A percentile compares a stretch with the other conserved stretches of the same genome.
These are phyloP conservation scores for Leishmania arabica DNA, from an alignment of 208 protist genomes.

Conservation along the genomic window DNA sequence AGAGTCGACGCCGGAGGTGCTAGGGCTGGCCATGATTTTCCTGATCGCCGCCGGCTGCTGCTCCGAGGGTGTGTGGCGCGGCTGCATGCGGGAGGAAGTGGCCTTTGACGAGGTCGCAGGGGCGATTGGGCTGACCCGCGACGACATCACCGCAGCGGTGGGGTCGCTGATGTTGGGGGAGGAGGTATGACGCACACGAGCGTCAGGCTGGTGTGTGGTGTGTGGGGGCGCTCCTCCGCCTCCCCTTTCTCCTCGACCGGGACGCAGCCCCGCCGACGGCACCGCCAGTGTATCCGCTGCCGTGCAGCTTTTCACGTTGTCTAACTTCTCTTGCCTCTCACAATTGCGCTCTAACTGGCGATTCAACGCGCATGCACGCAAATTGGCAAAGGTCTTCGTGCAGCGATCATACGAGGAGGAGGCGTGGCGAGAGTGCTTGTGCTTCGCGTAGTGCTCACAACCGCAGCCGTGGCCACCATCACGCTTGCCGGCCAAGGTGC, in stretches of 20 bases:
- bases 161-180: slow-evolving; percentile 49
- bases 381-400: neutral
- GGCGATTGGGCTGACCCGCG: slow-evolving; percentile 37
- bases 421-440: neutral
- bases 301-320: neutral
- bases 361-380: neutral
- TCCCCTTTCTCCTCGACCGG: neutral
- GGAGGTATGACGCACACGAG: slow-evolving; percentile 7
- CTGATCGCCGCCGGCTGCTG: slow-evolving; percentile 42
- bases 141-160: slow-evolving; percentile 46
- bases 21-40: slow-evolving; percentile 49
- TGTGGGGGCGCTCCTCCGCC: neutral
- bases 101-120: slow-evolving; percentile 47
- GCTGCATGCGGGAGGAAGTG: slow-evolving; percentile 22
- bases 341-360: neutral
- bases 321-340: neutral
- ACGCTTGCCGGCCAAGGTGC: neutral
- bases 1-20: slow-evolving; percentile 23
- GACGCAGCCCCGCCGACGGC: neutral
- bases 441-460: neutral
- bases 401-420: neutral
- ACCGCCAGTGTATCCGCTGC: neutral
- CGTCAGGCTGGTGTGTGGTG: neutral
- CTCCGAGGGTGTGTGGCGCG: slow-evolving; percentile 26
- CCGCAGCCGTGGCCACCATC: neutral